Evolutionary conservation across 768 basidiomycete species (phyloP).

Genomic region (Mycena floridula): DNA sequence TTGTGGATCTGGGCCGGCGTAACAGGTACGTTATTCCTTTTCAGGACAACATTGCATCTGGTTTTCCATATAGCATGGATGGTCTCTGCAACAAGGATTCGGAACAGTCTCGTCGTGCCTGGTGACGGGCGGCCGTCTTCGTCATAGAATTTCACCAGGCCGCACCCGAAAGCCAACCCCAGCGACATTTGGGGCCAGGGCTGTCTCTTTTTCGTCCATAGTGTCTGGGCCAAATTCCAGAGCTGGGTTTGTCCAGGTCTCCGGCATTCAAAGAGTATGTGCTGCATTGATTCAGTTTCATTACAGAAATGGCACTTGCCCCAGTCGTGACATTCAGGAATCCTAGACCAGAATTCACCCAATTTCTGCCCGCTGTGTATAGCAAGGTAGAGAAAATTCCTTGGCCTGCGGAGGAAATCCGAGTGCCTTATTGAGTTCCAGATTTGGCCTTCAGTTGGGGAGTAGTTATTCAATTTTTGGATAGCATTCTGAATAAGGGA

Average conservation of each 20-base stretch:
- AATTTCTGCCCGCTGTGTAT: neutral
- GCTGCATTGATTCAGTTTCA: conserved; percentile 19
- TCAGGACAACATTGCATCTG: conserved; percentile 19
- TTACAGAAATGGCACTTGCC: conserved; percentile 14
- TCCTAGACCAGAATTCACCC: neutral
- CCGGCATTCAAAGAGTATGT: conserved; percentile 22
- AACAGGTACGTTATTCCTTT: conserved; percentile 2
- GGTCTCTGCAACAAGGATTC: conserved; percentile 21
- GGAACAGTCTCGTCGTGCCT: conserved; percentile 11
- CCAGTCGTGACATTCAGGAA: conserved; percentile 11
- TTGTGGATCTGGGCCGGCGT: conserved; percentile 6
- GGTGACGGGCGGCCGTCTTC: conserved; percentile 4
- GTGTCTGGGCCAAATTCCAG: conserved; percentile 14
- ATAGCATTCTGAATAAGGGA: too few species aligned
- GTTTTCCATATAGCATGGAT: conserved; percentile 24
- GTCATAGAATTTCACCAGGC: neutral
- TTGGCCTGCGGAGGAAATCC: too few species aligned
- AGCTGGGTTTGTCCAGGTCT: conserved; percentile 13
- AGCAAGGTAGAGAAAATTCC: neutral
- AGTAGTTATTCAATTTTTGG: too few species aligned
- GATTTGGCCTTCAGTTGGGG: too few species aligned
- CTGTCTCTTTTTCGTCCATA: conserved; percentile 10
- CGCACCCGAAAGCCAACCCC: conserved; percentile 15
- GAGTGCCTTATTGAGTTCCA: too few species aligned
- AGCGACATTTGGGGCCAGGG: conserved; percentile 10